Percentiles rank a stretch among this genome's conserved stretches.
Evolutionary conservation across 768 basidiomycete genomes (phyloP).

Genomic region (Hortiboletus flavorubellus): DNA sequence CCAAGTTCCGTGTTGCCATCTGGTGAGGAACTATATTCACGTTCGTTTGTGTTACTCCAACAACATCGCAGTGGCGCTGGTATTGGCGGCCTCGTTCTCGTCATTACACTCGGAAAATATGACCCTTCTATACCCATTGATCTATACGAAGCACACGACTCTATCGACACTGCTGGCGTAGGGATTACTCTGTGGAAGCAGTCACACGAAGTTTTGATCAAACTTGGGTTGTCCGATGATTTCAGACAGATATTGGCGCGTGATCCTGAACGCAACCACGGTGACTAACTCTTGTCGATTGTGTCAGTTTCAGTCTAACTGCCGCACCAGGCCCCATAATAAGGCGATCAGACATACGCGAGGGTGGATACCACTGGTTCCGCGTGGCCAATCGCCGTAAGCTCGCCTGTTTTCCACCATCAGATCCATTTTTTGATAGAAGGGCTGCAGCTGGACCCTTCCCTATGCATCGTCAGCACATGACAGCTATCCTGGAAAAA

Average conservation of each 20-base stretch:
- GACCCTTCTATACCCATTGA: slow-evolving; percentile 35
- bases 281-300: slow-evolving; percentile 7
- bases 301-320: not conserved
- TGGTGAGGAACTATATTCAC: slow-evolving; percentile 8
- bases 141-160: slow-evolving; percentile 45
- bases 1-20: slow-evolving; percentile 22
- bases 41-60: not conserved
- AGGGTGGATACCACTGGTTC: slow-evolving; percentile 32
- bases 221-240: slow-evolving; percentile 41
- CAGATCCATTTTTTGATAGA: not conserved
- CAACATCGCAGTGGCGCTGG: slow-evolving; percentile 35
- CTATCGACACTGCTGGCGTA: slow-evolving; percentile 38
- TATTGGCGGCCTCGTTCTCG: slow-evolving; percentile 43
- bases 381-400: slow-evolving; percentile 21
- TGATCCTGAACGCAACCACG: slow-evolving; percentile 8
- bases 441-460: slow-evolving; percentile 4
- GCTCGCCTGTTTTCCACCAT: not conserved
- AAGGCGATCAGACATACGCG: slow-evolving; percentile 29
- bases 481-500: slow-evolving; percentile 18
- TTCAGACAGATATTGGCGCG: slow-evolving; percentile 16
- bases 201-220: slow-evolving; percentile 43
- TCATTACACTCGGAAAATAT: slow-evolving; percentile 35
- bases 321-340: not conserved
- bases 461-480: slow-evolving; percentile 22
- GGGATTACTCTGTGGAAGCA: slow-evolving; percentile 46